A percentile compares a stretch with the other conserved stretches of the same genome.
Conservation (phyloP, 83 land plant genomes). For the Thuja plicata region DNA sequence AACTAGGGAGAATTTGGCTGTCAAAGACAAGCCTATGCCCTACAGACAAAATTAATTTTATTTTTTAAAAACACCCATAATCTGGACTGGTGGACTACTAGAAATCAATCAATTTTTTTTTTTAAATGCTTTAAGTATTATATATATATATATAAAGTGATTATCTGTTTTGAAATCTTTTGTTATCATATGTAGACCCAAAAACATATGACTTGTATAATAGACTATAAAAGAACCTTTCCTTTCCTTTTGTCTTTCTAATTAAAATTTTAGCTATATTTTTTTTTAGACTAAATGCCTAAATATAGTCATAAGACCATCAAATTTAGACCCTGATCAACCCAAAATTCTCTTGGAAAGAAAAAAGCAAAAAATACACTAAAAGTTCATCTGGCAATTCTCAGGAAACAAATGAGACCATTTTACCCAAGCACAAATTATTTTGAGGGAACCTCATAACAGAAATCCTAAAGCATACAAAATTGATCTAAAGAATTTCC, state of each 20-base stretch:
- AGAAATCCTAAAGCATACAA: neutral
- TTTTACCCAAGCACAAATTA: neutral
- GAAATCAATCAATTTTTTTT: neutral
- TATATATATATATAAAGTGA: no score
- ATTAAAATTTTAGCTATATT: no score
- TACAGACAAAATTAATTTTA: neutral
- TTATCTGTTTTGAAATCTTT: no score
- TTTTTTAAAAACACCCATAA: neutral
- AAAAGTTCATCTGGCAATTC: neutral
- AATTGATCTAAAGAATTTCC: neutral
- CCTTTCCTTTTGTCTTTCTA: no score
- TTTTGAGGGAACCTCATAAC: neutral
- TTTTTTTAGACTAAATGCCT: neutral
- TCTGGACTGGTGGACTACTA: neutral
- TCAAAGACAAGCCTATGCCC: neutral
- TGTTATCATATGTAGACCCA: no score
- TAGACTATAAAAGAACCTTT: no score
- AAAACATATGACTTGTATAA: no score
- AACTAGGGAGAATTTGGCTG: neutral
- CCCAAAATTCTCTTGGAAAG: neutral
- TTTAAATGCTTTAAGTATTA: no score
- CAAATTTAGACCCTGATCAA: neutral
- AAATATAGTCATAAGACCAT: neutral
- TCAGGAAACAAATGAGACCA: neutral
- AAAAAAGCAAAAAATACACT: neutral